These are phyloP conservation scores for Apophysomyces elegans DNA, from an alignment of 371 early-diverging fungal species.

Conservation along the genomic window DNA sequence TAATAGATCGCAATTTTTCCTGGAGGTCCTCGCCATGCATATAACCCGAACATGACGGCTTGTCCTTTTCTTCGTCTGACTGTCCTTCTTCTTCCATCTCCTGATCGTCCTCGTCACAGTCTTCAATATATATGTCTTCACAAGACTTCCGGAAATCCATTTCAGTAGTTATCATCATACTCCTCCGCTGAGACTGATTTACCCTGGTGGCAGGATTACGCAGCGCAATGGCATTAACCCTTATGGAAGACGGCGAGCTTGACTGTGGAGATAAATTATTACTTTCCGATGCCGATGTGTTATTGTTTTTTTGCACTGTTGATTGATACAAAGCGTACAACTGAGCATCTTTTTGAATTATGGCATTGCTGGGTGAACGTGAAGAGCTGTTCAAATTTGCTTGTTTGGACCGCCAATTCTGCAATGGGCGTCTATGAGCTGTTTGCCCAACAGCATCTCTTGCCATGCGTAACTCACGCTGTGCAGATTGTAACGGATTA, in stretches of 20 bases:
- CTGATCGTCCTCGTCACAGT: no score
- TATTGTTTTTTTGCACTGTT: constrained; percentile 12
- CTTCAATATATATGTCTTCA: no score
- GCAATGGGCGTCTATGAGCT: not conserved
- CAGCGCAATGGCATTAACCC: not conserved
- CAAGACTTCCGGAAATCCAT: no score
- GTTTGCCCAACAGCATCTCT: not conserved
- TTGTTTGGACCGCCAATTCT: not conserved
- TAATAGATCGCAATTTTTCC: not conserved
- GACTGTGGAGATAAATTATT: not conserved
- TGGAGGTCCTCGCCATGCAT: not conserved
- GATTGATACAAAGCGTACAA: constrained; percentile 20
- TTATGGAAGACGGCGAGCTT: not conserved
- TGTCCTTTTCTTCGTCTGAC: not conserved
- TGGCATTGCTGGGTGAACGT: not conserved
- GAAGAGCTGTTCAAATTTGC: not conserved
- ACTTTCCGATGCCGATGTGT: not conserved
- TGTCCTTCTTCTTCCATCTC: not conserved
- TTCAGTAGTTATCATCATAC: no score
- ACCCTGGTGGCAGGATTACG: no score
- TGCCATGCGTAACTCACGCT: not conserved
- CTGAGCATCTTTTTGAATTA: constrained; percentile 21
- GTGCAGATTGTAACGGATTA: not conserved
- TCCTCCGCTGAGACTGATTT: no score
- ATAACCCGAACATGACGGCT: not conserved